phyloP scores from a whole-genome alignment of 306 rosid genomes.

The Hylodesmum podocarpum region DNA sequence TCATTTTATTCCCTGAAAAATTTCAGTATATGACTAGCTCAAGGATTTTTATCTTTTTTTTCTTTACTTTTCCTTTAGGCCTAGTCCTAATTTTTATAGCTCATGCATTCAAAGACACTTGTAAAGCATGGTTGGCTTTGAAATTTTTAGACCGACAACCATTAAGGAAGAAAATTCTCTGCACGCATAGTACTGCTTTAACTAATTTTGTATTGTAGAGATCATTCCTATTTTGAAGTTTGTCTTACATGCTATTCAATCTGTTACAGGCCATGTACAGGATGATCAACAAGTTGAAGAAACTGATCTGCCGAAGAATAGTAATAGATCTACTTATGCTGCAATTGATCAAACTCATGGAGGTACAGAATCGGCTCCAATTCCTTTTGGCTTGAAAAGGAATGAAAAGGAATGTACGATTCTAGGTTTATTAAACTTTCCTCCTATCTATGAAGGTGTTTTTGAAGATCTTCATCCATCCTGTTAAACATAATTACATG shows the following conservation, averaged over 20 bases:
- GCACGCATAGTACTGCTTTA: background rate
- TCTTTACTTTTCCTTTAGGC: background rate
- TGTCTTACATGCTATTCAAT: conserved; percentile 31
- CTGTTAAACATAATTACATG: conserved; percentile 33
- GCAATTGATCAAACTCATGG: conserved; percentile 43
- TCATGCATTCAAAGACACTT: conserved; percentile 1
- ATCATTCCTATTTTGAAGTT: conserved; percentile 22
- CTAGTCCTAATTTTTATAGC: background rate
- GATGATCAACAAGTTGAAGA: conserved; percentile 43
- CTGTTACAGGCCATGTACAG: conserved; percentile 45
- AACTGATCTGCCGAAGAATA: conserved; percentile 35
- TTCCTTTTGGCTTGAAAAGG: conserved; percentile 46
- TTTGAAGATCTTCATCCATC: conserved; percentile 43
- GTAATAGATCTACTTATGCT: conserved; percentile 34
- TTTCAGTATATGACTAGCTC: background rate
- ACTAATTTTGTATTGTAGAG: background rate
- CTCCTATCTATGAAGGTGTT: conserved; percentile 44
- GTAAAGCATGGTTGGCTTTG: conserved; percentile 11
- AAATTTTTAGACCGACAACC: conserved; percentile 9
- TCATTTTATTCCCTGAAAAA: background rate
- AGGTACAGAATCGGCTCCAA: conserved; percentile 42
- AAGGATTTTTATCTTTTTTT: background rate
- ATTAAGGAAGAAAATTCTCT: background rate
- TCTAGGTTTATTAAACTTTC: conserved; percentile 40
- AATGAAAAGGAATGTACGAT: conserved; percentile 34